Conservation (phyloP, 306 rosid species). For the Sindora glabra region DNA sequence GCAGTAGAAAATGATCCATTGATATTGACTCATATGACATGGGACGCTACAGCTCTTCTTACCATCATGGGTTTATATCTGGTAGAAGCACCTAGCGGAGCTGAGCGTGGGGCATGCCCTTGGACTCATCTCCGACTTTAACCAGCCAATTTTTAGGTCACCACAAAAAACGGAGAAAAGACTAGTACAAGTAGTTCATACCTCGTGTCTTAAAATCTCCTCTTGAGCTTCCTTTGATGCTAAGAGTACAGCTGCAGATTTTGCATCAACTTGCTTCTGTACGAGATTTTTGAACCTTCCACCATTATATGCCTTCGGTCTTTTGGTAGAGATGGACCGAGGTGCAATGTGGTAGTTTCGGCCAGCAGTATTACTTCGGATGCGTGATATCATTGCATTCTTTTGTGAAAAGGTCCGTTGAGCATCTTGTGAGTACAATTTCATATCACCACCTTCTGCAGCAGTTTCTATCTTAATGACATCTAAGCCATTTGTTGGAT, state of each 20-base stretch:
- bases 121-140: no score
- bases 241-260: constrained; percentile 53
- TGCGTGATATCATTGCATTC: constrained; percentile 68
- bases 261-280: constrained; percentile 60
- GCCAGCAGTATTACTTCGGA: constrained; percentile 51
- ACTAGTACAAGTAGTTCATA: constrained; percentile 9
- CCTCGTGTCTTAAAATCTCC: constrained; percentile 71
- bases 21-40: no score
- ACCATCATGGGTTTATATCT: no score
- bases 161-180: neutral
- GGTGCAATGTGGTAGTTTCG: constrained; percentile 64
- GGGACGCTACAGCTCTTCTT: no score
- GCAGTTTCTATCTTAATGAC: constrained; percentile 40
- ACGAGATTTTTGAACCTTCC: constrained; percentile 49
- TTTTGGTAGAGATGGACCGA: constrained; percentile 48
- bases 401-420: constrained; percentile 47
- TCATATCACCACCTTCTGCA: constrained; percentile 32
- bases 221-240: constrained; percentile 69
- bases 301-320: constrained; percentile 44
- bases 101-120: no score
- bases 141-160: no score
- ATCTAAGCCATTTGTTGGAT: constrained; percentile 35
- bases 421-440: constrained; percentile 35
- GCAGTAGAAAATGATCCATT: no score
- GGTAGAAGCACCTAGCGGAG: no score